Conservation (phyloP, 495 filamentous ascomycete species). For the Penicillium macrosclerotiorum region DNA sequence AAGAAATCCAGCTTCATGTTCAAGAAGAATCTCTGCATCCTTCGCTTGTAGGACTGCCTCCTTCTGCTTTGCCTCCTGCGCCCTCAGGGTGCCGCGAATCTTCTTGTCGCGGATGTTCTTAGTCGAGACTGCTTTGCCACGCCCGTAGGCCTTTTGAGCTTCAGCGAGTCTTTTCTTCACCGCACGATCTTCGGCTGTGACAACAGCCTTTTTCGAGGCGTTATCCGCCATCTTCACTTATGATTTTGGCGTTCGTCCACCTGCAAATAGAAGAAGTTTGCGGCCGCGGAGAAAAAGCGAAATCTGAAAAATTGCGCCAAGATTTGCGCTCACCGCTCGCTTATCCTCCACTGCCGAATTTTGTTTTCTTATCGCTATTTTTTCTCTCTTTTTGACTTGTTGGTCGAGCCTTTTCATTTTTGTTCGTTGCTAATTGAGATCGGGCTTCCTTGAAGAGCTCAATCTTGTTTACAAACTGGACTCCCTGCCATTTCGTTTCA, state of each 20-base stretch:
- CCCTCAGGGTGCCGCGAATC: slow-evolving; percentile 72
- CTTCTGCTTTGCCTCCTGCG: slow-evolving; percentile 78
- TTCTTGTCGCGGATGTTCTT: slow-evolving; percentile 77
- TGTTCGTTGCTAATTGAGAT: slow-evolving; percentile 6
- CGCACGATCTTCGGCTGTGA: slow-evolving; percentile 32
- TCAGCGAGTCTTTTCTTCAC: slow-evolving; percentile 47
- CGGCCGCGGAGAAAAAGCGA: slow-evolving; percentile 13
- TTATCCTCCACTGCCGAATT: slow-evolving; percentile 40
- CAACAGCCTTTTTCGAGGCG: slow-evolving; percentile 29
- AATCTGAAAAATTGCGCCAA: slow-evolving; percentile 32
- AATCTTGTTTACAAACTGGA: slow-evolving; percentile 32
- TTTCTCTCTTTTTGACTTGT: slow-evolving; percentile 18
- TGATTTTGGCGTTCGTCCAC: slow-evolving; percentile 1
- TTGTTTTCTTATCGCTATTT: slow-evolving; percentile 36
- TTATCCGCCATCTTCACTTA: slow-evolving; percentile 29
- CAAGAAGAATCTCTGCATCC: slow-evolving; percentile 92
- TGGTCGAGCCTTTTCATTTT: slow-evolving; percentile 7
- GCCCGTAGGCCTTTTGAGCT: slow-evolving; percentile 78
- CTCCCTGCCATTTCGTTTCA: slow-evolving; percentile 84
- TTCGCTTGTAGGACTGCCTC: slow-evolving; percentile 76
- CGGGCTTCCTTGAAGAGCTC: slow-evolving; percentile 4
- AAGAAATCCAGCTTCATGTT: slow-evolving; percentile 81
- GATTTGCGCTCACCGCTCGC: slow-evolving; percentile 34
- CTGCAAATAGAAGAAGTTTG: slow-evolving; percentile 3
- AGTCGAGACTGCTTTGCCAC: slow-evolving; percentile 66